A percentile compares a stretch with the other conserved stretches of the same genome.
Evolutionary conservation across 192 early-diverging fungal genomes (phyloP).

Genomic region (Podochytrium sp.): DNA sequence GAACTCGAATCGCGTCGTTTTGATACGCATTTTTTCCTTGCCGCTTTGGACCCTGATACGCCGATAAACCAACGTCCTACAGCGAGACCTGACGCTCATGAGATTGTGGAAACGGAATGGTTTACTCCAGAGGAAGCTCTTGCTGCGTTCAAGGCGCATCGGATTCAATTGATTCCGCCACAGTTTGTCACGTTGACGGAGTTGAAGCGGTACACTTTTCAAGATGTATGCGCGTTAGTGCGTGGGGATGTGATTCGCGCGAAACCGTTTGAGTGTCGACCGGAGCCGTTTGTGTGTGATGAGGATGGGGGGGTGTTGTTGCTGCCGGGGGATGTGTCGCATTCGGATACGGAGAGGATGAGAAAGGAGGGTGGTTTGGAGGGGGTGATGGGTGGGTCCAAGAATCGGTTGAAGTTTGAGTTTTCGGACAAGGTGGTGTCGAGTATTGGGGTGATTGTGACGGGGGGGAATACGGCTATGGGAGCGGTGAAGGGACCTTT

Average conservation of each 20-base stretch:
- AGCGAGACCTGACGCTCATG: constrained; percentile 53
- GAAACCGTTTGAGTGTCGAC: not conserved
- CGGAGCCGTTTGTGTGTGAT: constrained; percentile 4
- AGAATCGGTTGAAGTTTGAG: constrained; percentile 6
- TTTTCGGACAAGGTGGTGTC: not conserved
- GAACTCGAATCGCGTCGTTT: constrained; percentile 58
- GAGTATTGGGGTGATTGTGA: not conserved
- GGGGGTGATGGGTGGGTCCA: not conserved
- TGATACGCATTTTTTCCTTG: constrained; percentile 71
- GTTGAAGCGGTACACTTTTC: constrained; percentile 50
- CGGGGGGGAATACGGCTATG: constrained; percentile 15
- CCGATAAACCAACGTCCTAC: constrained; percentile 22
- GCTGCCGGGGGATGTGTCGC: constrained; percentile 10
- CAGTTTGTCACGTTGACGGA: constrained; percentile 65
- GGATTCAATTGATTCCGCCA: constrained; percentile 65
- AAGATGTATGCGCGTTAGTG: constrained; percentile 52
- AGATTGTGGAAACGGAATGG: constrained; percentile 71
- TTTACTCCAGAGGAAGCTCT: constrained; percentile 52
- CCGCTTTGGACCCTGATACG: constrained; percentile 52
- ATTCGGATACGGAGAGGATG: not conserved
- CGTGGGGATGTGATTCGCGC: not conserved
- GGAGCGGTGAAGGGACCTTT: not conserved
- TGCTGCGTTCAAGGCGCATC: not conserved
- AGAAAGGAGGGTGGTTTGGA: no score
- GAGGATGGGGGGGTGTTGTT: constrained; percentile 12